Conservation (phyloP, 257 asterid genomes). For the Scutellaria baicalensis region DNA sequence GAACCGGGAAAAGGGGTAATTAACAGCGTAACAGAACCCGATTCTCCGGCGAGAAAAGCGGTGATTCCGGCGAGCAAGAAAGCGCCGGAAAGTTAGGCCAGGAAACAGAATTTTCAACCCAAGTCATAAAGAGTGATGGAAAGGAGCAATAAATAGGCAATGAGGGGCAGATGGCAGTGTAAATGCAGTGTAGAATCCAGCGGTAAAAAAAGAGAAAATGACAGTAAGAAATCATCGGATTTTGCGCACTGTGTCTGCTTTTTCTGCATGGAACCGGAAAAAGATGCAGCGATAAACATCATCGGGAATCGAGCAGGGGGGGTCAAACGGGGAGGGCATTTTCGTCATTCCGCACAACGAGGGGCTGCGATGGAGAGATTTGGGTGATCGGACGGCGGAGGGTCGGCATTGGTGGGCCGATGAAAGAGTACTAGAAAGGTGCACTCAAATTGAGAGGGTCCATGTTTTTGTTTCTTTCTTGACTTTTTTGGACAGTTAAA, state of each 20-base stretch:
- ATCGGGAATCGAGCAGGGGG: conserved; percentile 25
- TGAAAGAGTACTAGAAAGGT: not conserved
- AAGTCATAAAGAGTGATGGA: not conserved
- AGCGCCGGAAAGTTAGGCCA: not conserved
- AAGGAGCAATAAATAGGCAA: conserved; percentile 19
- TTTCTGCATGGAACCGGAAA: conserved; percentile 42
- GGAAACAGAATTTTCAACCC: not conserved
- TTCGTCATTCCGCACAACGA: not conserved
- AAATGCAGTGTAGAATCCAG: conserved; percentile 12
- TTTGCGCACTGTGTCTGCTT: conserved; percentile 41
- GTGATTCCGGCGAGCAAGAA: conserved; percentile 3
- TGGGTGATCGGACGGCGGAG: conserved; percentile 19
- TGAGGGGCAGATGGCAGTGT: not conserved
- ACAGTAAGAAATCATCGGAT: conserved; percentile 25
- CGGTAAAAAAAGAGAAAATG: conserved; percentile 4
- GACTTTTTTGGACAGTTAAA: not conserved
- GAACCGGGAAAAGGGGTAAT: not conserved
- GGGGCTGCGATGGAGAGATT: conserved; percentile 12
- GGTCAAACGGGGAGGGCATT: conserved; percentile 15
- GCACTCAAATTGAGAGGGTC: conserved; percentile 12
- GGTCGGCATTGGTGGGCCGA: not conserved
- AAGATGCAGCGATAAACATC: conserved; percentile 24
- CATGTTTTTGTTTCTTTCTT: not conserved
- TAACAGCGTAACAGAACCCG: not conserved
- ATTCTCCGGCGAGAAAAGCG: conserved; percentile 4